phyloP scores from a whole-genome alignment of 2,329 filamentous ascomycete genomes.

The Botryotinia globosa region DNA sequence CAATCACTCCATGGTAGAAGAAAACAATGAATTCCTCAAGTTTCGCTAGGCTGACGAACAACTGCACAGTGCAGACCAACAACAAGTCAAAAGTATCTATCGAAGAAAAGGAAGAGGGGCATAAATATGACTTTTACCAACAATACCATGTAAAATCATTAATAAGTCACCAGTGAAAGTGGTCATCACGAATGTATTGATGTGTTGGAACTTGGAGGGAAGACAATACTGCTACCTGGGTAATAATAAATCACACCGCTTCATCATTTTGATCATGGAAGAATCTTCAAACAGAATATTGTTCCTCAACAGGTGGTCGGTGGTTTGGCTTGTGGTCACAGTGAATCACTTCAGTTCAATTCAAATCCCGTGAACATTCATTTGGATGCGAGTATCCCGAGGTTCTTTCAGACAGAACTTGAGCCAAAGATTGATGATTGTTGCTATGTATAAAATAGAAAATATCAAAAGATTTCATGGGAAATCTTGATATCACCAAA shows the following conservation, averaged over 20 bases:
- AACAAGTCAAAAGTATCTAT: background rate
- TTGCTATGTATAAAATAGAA: background rate
- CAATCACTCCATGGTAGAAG: no score
- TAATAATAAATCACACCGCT: constrained; percentile 17
- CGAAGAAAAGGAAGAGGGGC: background rate
- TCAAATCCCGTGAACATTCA: background rate
- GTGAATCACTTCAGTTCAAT: constrained; percentile 1
- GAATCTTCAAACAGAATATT: background rate
- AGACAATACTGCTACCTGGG: background rate
- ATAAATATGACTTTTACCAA: background rate
- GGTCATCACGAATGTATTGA: constrained; percentile 4
- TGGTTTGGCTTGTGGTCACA: background rate
- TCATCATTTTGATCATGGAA: background rate
- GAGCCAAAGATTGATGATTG: background rate
- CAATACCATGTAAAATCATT: background rate
- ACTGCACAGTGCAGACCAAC: constrained; percentile 1
- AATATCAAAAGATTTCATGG: background rate
- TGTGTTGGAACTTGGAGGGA: constrained; percentile 15
- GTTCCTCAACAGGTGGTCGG: background rate
- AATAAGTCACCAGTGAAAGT: constrained; percentile 12
- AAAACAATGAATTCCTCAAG: constrained; percentile 4
- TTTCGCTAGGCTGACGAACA: constrained; percentile 15
- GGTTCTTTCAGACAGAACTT: background rate
- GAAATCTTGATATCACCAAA: background rate
- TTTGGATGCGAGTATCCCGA: background rate